Conservation (phyloP, 768 basidiomycete genomes). For the Lactifluus echinatus region DNA sequence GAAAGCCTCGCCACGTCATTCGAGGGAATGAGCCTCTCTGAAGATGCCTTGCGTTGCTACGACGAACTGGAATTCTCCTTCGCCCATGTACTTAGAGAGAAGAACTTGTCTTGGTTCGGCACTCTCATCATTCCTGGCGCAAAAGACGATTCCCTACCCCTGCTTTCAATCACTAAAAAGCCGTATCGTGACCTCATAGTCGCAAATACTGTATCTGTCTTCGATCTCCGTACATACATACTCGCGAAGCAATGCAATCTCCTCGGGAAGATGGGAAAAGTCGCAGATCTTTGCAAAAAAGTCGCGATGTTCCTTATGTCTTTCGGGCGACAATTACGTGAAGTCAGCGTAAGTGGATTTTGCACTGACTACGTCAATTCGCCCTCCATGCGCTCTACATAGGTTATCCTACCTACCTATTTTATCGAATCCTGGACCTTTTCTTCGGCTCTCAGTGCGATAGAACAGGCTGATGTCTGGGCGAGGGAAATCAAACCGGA, state of each 20-base stretch:
- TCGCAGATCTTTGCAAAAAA: conserved; percentile 65
- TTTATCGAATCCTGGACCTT: conserved; percentile 94
- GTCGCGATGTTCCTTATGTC: conserved; percentile 65
- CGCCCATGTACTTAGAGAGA: conserved; percentile 61
- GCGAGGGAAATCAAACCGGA: conserved; percentile 41
- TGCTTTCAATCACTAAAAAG: conserved; percentile 74
- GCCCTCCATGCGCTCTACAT: conserved; percentile 9
- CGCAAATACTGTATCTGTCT: conserved; percentile 83
- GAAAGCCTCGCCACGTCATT: conserved; percentile 91
- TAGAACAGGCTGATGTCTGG: conserved; percentile 76
- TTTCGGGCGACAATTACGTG: conserved; percentile 68
- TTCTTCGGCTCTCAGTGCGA: conserved; percentile 76
- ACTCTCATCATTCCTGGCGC: conserved; percentile 61
- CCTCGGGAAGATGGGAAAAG: conserved; percentile 56
- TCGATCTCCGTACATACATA: conserved; percentile 89
- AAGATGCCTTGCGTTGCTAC: conserved; percentile 85
- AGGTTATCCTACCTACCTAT: conserved; percentile 49
- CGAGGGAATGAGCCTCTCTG: conserved; percentile 80
- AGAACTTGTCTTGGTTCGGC: conserved; percentile 89
- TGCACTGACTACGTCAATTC: neutral
- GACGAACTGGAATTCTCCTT: conserved; percentile 88
- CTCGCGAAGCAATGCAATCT: conserved; percentile 79
- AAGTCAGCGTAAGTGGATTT: conserved; percentile 50
- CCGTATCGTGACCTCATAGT: conserved; percentile 85
- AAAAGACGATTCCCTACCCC: conserved; percentile 71